Evolutionary conservation across 345 rosid species (phyloP).

Genomic region (Nasturtium officinale): DNA sequence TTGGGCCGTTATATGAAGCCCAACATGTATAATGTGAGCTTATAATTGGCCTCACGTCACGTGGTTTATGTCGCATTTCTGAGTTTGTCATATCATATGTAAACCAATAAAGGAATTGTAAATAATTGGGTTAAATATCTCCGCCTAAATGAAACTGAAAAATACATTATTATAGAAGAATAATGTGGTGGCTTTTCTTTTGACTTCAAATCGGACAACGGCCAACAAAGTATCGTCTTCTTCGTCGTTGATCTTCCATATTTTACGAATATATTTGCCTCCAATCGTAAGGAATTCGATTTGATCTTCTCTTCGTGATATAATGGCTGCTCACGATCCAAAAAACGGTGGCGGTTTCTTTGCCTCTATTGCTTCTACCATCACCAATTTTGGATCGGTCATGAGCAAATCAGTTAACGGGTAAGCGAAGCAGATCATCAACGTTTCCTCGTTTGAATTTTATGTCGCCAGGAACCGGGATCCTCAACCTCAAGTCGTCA

Average conservation of each 20-base stretch:
- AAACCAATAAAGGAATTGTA: background rate
- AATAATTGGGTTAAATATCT: background rate
- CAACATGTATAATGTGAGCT: slow-evolving; percentile 11
- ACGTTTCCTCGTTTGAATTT: background rate
- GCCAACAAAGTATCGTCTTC: slow-evolving; percentile 18
- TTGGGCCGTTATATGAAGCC: slow-evolving; percentile 11
- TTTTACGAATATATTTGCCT: background rate
- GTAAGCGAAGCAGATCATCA: slow-evolving; percentile 37
- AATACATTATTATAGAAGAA: background rate
- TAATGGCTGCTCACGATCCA: slow-evolving; percentile 72
- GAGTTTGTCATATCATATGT: too few relatives aligned
- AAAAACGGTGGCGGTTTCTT: slow-evolving; percentile 70
- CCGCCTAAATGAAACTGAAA: background rate
- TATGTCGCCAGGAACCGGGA: background rate
- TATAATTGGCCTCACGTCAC: background rate
- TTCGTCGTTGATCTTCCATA: slow-evolving; percentile 25
- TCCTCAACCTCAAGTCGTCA: background rate
- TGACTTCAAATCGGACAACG: slow-evolving; percentile 5
- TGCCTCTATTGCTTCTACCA: slow-evolving; percentile 63
- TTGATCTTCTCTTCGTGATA: background rate
- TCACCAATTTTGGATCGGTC: slow-evolving; percentile 66
- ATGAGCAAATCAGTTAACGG: slow-evolving; percentile 89
- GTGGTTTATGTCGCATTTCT: background rate
- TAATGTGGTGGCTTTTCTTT: background rate
- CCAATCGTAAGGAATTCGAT: background rate